phyloP scores from a whole-genome alignment of 495 filamentous ascomycete species.

The Penicillium atrosanguineum region DNA sequence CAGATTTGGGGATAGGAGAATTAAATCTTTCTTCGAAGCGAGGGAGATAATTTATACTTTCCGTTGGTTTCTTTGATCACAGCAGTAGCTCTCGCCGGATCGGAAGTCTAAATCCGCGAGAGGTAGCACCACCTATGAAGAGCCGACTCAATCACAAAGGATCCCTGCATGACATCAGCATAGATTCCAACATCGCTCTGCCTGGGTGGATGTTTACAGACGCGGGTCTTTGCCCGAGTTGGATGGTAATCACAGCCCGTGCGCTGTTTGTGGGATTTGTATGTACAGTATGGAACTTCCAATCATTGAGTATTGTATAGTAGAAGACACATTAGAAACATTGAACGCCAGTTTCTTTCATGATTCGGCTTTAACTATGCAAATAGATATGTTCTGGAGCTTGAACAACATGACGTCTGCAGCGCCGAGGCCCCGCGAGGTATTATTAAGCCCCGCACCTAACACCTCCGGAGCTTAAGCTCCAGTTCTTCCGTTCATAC shows the following conservation, averaged over 20 bases:
- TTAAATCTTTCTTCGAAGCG: conserved; percentile 20
- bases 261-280: no score
- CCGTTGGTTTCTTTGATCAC: conserved; percentile 48
- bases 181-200: neutral
- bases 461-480: neutral
- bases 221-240: no score
- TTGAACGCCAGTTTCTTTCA: no score
- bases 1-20: conserved; percentile 51
- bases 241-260: no score
- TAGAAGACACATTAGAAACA: neutral
- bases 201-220: no score
- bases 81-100: conserved; percentile 56
- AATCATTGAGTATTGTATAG: no score
- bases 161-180: conserved; percentile 39
- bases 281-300: no score
- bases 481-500: neutral
- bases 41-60: conserved; percentile 32
- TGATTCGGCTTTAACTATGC: neutral
- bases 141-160: conserved; percentile 63
- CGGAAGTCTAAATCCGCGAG: conserved; percentile 65
- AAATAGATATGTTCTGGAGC: neutral
- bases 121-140: conserved; percentile 54
- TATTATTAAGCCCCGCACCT: conserved; percentile 23
- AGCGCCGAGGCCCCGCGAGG: conserved; percentile 4
- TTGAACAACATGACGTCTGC: conserved; percentile 10